These are phyloP conservation scores for Primulina huaijiensis DNA, from an alignment of 257 asterid genomes.

Conservation along the genomic window DNA sequence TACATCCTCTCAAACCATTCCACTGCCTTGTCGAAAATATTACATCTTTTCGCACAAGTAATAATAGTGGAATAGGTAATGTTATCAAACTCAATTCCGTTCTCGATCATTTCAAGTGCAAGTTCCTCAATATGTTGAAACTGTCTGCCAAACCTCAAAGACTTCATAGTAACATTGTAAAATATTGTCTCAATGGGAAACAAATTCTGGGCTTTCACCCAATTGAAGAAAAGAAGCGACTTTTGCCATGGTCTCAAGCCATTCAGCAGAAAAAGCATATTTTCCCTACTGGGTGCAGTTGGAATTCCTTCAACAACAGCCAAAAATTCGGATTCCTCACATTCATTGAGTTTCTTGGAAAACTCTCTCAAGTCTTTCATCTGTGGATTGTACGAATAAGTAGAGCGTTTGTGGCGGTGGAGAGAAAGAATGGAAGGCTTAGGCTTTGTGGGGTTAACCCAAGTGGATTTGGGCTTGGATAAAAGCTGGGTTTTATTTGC, in stretches of 20 bases:
- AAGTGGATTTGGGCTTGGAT: constrained; percentile 78
- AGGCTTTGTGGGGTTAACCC: constrained; percentile 91
- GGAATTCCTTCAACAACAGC: constrained; percentile 60
- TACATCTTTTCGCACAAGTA: constrained; percentile 81
- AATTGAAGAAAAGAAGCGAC: constrained; percentile 62
- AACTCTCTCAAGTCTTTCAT: constrained; percentile 59
- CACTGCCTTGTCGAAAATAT: constrained; percentile 80
- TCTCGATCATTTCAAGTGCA: constrained; percentile 77
- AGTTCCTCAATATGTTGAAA: constrained; percentile 71
- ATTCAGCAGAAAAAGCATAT: constrained; percentile 71
- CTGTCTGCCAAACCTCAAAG: constrained; percentile 77
- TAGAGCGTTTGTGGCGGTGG: constrained; percentile 71
- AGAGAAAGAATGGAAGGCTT: constrained; percentile 79
- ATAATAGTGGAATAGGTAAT: constrained; percentile 92
- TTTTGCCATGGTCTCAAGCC: constrained; percentile 65
- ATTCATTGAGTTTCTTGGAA: constrained; percentile 63
- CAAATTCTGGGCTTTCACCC: constrained; percentile 56
- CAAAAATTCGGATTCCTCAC: constrained; percentile 52
- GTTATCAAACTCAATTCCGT: constrained; percentile 67
- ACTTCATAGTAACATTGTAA: constrained; percentile 86
- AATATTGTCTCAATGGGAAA: constrained; percentile 84
- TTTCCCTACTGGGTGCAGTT: constrained; percentile 55
- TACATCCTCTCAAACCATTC: constrained; percentile 99
- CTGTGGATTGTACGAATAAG: constrained; percentile 61
- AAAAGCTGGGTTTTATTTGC: constrained; percentile 46